Evolutionary conservation across 805 yeast species (phyloP).

Genomic region (Candida wancherniae): DNA sequence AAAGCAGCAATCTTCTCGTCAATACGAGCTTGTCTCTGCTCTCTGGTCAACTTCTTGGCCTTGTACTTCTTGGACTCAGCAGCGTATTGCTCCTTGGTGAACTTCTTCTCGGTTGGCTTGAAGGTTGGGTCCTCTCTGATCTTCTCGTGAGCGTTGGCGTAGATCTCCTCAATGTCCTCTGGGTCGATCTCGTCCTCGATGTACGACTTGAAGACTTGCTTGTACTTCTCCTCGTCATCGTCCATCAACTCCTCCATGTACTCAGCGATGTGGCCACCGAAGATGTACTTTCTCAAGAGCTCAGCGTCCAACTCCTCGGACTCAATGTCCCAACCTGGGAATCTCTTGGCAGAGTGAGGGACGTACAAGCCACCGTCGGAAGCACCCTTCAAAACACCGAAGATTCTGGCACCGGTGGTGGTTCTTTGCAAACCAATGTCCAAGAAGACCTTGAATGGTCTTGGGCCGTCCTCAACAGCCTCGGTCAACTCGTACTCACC

Average conservation of each 20-base stretch:
- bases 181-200: constrained; percentile 96
- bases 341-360: constrained; percentile 99
- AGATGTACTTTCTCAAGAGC: constrained; percentile 95
- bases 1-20: constrained; percentile 92
- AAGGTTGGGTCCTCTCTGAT: constrained; percentile 94
- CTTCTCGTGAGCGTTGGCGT: constrained; percentile 88
- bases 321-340: constrained; percentile 99
- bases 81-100: constrained; percentile 97
- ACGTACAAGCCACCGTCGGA: constrained; percentile 99
- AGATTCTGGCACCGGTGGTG: constrained; percentile 99
- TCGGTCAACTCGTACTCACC: constrained; percentile 98
- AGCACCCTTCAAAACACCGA: constrained; percentile 99
- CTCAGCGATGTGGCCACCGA: constrained; percentile 99
- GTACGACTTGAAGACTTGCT: constrained; percentile 93
- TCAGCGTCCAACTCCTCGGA: constrained; percentile 97
- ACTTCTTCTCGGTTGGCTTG: constrained; percentile 87
- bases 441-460: constrained; percentile 99
- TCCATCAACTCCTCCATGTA: constrained; percentile 99
- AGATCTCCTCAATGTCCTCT: constrained; percentile 92
- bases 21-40: constrained; percentile 84
- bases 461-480: constrained; percentile 99
- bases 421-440: constrained; percentile 99
- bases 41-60: constrained; percentile 82
- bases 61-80: constrained; percentile 93
- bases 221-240: constrained; percentile 99